These are phyloP conservation scores for Chytriomyces sp. DNA, from an alignment of 192 early-diverging fungal genomes.

Conservation along the genomic window DNA sequence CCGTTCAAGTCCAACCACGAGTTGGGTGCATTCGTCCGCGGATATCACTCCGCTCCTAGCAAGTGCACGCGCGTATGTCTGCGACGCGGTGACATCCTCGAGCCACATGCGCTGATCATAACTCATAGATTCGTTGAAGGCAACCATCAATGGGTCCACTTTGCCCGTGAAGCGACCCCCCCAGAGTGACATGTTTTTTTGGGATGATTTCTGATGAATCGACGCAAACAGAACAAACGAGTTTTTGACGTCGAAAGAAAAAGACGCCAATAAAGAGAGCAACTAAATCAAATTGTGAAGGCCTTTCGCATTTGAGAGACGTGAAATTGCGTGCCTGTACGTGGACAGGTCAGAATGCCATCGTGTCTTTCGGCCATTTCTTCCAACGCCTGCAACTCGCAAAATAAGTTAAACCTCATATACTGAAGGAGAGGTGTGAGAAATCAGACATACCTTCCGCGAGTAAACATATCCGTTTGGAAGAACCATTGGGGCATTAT, in stretches of 20 bases:
- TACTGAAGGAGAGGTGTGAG: not conserved
- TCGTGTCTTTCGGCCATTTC: constrained; percentile 41
- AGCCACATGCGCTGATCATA: constrained; percentile 93
- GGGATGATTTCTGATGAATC: no score
- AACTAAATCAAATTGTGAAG: constrained; percentile 41
- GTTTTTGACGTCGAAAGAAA: no score
- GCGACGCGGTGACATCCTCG: constrained; percentile 85
- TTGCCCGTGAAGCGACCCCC: constrained; percentile 86
- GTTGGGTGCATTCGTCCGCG: constrained; percentile 65
- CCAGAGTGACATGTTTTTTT: constrained; percentile 58
- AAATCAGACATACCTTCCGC: constrained; percentile 54
- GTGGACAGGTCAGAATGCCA: constrained; percentile 42
- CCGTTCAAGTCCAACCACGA: constrained; percentile 74
- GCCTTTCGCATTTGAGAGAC: constrained; percentile 41
- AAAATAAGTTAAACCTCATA: not conserved
- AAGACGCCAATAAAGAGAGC: no score
- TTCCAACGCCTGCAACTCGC: constrained; percentile 36
- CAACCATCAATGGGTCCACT: constrained; percentile 94
- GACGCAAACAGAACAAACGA: no score
- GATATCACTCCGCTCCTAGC: constrained; percentile 74
- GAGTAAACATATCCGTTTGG: constrained; percentile 98
- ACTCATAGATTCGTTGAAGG: constrained; percentile 92
- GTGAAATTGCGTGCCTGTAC: constrained; percentile 36
- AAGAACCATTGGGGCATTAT: constrained; percentile 93
- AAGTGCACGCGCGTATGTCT: constrained; percentile 87